A percentile compares a stretch with the other conserved stretches of the same genome.
These are phyloP conservation scores for Penicillium riverlandense DNA, from an alignment of 495 filamentous ascomycete genomes.

Conservation along the genomic window DNA sequence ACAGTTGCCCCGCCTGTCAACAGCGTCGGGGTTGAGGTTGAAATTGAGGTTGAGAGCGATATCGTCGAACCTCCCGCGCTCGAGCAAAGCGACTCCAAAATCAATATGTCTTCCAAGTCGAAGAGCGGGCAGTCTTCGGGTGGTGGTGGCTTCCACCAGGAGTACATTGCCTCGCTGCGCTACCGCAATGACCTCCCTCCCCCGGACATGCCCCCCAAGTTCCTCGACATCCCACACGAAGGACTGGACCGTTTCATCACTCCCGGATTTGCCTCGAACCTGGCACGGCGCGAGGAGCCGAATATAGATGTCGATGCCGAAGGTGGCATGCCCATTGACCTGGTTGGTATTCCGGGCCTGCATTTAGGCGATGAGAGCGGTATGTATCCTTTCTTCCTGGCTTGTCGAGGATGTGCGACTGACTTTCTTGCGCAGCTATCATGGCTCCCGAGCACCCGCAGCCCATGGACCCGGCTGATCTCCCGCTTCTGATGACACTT, in stretches of 20 bases:
- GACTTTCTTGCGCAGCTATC: slow-evolving; percentile 52
- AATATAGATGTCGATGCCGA: slow-evolving; percentile 97
- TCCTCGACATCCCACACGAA: slow-evolving; percentile 90
- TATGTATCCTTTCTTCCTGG: slow-evolving; percentile 40
- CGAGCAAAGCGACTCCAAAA: too few relatives aligned
- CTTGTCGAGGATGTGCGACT: neutral
- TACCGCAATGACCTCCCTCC: slow-evolving; percentile 94
- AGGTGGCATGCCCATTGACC: slow-evolving; percentile 92
- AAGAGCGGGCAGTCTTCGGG: slow-evolving; percentile 43
- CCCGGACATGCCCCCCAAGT: slow-evolving; percentile 87
- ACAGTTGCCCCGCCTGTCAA: too few relatives aligned
- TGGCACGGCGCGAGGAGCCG: slow-evolving; percentile 84
- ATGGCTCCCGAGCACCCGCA: slow-evolving; percentile 64
- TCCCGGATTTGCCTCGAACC: slow-evolving; percentile 75
- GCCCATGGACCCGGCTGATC: slow-evolving; percentile 71
- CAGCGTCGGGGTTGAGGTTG: too few relatives aligned
- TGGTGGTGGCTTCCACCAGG: slow-evolving; percentile 76
- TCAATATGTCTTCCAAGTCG: slow-evolving; percentile 29
- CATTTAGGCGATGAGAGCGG: slow-evolving; percentile 94
- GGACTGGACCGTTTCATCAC: slow-evolving; percentile 83
- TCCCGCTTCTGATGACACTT: slow-evolving; percentile 69
- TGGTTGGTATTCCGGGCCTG: slow-evolving; percentile 88
- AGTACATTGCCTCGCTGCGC: slow-evolving; percentile 90
- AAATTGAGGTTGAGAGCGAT: too few relatives aligned
- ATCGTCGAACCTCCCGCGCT: too few relatives aligned